Percentiles rank a stretch among this genome's conserved stretches.
These are phyloP conservation scores for Aspergillus sparsus DNA, from an alignment of 495 filamentous ascomycete species.

Conservation along the genomic window DNA sequence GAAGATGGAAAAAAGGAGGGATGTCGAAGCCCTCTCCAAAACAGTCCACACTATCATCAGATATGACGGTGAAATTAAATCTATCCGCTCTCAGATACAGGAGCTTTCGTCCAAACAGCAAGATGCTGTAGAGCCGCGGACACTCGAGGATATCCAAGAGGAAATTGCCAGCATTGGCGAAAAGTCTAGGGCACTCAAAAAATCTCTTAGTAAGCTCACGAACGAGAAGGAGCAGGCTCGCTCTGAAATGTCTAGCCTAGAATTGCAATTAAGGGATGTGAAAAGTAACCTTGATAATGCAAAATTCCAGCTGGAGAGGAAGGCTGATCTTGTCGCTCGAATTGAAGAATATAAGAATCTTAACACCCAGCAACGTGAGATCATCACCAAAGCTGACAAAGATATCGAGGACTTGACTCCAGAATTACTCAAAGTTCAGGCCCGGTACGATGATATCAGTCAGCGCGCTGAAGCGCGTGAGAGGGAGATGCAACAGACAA, in stretches of 20 bases:
- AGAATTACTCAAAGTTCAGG: slow-evolving; percentile 69
- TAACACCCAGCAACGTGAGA: slow-evolving; percentile 65
- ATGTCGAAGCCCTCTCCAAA: slow-evolving; percentile 72
- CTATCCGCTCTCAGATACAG: slow-evolving; percentile 68
- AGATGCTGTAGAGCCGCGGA: slow-evolving; percentile 60
- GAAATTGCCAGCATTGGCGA: slow-evolving; percentile 69
- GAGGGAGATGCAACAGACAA: slow-evolving; percentile 69
- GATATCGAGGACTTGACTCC: slow-evolving; percentile 72
- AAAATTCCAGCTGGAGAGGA: slow-evolving; percentile 75
- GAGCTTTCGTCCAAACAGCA: slow-evolving; percentile 71
- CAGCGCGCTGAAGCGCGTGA: slow-evolving; percentile 71
- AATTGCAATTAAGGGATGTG: slow-evolving; percentile 70
- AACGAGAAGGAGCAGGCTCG: slow-evolving; percentile 71
- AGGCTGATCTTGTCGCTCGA: slow-evolving; percentile 61
- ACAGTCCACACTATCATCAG: slow-evolving; percentile 76
- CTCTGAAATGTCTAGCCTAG: slow-evolving; percentile 63
- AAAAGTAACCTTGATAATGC: slow-evolving; percentile 67
- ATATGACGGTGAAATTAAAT: slow-evolving; percentile 67
- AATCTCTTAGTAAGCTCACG: slow-evolving; percentile 61
- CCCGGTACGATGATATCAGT: slow-evolving; percentile 71
- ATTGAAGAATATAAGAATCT: slow-evolving; percentile 71
- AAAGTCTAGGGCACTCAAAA: slow-evolving; percentile 61
- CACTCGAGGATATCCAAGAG: slow-evolving; percentile 80
- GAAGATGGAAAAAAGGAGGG: slow-evolving; percentile 63
- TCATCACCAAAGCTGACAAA: slow-evolving; percentile 63